These are phyloP conservation scores for Akanthomyces dipterigenus DNA, from an alignment of 2,329 filamentous ascomycete species.

Conservation along the genomic window DNA sequence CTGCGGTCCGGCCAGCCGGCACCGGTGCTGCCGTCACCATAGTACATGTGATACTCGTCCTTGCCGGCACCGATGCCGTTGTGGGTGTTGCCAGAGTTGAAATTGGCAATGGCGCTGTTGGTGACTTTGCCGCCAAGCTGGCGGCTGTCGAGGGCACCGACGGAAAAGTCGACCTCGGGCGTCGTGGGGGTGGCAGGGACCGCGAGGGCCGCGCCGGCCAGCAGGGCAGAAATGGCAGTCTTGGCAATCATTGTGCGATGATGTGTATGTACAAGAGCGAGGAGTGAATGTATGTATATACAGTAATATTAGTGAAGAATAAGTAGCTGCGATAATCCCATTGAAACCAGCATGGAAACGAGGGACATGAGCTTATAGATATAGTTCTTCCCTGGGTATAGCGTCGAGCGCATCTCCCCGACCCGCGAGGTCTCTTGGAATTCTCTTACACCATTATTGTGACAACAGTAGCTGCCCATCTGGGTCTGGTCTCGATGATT, in stretches of 20 bases:
- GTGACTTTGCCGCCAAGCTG: slow-evolving; percentile 7
- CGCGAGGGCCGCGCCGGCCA: slow-evolving; percentile 5
- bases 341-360: neutral
- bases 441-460: neutral
- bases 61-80: slow-evolving; percentile 16
- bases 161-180: neutral
- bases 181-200: neutral
- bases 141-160: slow-evolving; percentile 6
- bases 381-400: neutral
- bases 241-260: slow-evolving; percentile 6
- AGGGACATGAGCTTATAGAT: neutral
- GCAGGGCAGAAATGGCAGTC: neutral
- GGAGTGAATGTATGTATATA: neutral
- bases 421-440: neutral
- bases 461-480: neutral
- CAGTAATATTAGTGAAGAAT: neutral
- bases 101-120: slow-evolving; percentile 12
- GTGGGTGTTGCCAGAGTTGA: slow-evolving; percentile 11
- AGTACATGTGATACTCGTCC: slow-evolving; percentile 26
- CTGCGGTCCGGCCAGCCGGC: slow-evolving; percentile 25
- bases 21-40: slow-evolving; percentile 21
- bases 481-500: neutral
- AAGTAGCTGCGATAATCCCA: neutral
- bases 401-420: neutral
- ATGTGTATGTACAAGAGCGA: neutral